These are phyloP conservation scores for Ganoderma leucocontextum DNA, from an alignment of 1,284 basidiomycete genomes.

Conservation along the genomic window DNA sequence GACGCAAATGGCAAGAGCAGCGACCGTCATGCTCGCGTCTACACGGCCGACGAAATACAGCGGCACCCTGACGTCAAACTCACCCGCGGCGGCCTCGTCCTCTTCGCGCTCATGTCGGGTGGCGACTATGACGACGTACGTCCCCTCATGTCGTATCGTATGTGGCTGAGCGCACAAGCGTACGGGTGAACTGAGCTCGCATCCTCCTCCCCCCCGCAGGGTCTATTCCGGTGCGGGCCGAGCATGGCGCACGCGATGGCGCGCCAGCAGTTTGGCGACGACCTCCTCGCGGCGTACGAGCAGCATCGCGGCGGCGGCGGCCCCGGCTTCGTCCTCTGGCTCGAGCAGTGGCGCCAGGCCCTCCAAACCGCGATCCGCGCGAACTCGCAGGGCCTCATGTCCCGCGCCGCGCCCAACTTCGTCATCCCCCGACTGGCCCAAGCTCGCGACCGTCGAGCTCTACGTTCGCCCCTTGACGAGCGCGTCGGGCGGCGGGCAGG, in stretches of 20 bases:
- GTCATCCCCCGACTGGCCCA: slow-evolving; percentile 49
- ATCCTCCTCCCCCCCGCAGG: slow-evolving; percentile 36
- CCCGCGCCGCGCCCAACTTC: slow-evolving; percentile 45
- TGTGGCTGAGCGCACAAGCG: background rate
- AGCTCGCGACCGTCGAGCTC: slow-evolving; percentile 48
- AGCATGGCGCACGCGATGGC: slow-evolving; percentile 48
- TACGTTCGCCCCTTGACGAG: slow-evolving; percentile 54
- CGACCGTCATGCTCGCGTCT: slow-evolving; percentile 53
- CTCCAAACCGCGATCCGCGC: slow-evolving; percentile 58
- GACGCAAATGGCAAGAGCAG: slow-evolving; percentile 50
- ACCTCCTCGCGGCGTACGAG: slow-evolving; percentile 52
- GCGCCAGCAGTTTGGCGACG: slow-evolving; percentile 51
- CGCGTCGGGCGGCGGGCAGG: slow-evolving; percentile 29
- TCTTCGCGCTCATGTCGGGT: slow-evolving; percentile 70
- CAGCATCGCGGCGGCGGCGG: slow-evolving; percentile 28
- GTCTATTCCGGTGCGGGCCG: slow-evolving; percentile 47
- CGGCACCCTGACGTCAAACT: slow-evolving; percentile 49
- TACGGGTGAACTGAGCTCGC: background rate
- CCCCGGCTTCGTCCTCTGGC: slow-evolving; percentile 41
- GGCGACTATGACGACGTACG: slow-evolving; percentile 69
- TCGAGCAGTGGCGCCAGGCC: slow-evolving; percentile 49
- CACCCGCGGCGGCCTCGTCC: slow-evolving; percentile 61
- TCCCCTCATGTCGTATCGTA: slow-evolving; percentile 6
- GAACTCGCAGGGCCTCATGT: slow-evolving; percentile 52
- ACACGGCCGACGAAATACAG: slow-evolving; percentile 47